Evolutionary conservation across 805 yeast species (phyloP), one percentile per base, ranked within the genome.

Genomic region (Kregervanrija fluxuum): DNA sequence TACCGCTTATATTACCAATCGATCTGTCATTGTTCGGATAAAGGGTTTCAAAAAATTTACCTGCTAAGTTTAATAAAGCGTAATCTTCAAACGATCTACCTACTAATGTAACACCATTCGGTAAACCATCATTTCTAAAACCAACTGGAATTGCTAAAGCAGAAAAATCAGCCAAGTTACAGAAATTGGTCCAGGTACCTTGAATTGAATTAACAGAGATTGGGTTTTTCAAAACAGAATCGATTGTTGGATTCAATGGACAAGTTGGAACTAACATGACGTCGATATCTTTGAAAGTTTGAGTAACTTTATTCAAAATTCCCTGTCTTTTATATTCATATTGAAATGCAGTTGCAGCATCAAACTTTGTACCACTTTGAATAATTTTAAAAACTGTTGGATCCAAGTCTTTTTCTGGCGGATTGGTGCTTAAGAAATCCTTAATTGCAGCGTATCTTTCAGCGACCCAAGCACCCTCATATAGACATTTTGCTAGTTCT

Each of bases 391-490:
- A 61, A 17, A 93, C 98, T 5, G 88, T 85, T 41, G 96, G 95
- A 62, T 91, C 96, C 54, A 91, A 68, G 40, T 83, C 74, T 32
- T 74, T 72, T 37, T 62, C 70, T 31, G 93, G 87, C 14, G 93
- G 89, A 57, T 80, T 74, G 8, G 84, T 71, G 30, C 77, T 77
- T 46, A 86, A 72, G 53, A 84, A 85, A 36, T 83, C 86, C 54
- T 78, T 75, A 33, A 80, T 77, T 22, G 96, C 96, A 50, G 87
- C 80, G 67, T 80, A 89, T 54, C 99, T 77, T 68, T 91, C 99
- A 17, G 95, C 87, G 10, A 91, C 98, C 99, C 99, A 91, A n/a
- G 98, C 85, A 47, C 99, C 99, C 59, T 91, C 97, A 61, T 91
- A 91, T 33, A 91, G 73, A 59, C 93, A 85, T 54, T 78, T 78